Percentiles rank a stretch among this genome's conserved stretches.
phyloP scores from a whole-genome alignment of 345 rosid genomes.

The Raphanus raphanistrum region DNA sequence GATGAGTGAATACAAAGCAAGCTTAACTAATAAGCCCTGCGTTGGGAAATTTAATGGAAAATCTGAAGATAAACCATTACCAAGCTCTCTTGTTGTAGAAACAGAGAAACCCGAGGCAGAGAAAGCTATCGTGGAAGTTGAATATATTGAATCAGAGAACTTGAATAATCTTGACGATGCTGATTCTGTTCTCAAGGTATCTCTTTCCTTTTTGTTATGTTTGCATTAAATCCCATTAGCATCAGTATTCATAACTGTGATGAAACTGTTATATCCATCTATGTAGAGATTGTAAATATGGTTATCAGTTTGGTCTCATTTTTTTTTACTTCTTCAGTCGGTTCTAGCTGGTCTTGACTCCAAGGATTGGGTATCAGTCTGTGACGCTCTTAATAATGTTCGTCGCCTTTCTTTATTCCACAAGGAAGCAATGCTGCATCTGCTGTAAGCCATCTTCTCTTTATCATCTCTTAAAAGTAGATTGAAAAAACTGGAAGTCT shows the following conservation, averaged over 20 bases:
- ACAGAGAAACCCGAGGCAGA: constrained; percentile 47
- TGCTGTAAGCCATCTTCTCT: constrained; percentile 54
- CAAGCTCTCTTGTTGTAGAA: constrained; percentile 44
- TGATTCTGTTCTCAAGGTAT: constrained; percentile 65
- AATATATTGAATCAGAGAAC: constrained; percentile 75
- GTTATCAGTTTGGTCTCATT: constrained; percentile 12
- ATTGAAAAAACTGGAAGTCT: background rate
- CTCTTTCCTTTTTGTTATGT: background rate
- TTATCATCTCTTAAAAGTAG: background rate
- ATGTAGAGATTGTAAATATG: background rate
- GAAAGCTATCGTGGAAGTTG: constrained; percentile 61
- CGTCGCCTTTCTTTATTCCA: constrained; percentile 72
- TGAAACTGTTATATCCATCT: background rate
- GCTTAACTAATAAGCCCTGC: constrained; percentile 51
- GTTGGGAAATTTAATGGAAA: constrained; percentile 54
- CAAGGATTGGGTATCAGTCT: constrained; percentile 73
- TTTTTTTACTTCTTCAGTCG: constrained; percentile 34
- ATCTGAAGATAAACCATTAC: constrained; percentile 49
- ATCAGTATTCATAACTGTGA: background rate
- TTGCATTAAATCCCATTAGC: background rate
- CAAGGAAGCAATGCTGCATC: constrained; percentile 52
- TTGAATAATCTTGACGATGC: constrained; percentile 73
- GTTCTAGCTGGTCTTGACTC: constrained; percentile 66
- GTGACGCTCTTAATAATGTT: constrained; percentile 69
- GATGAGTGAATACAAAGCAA: constrained; percentile 56